Percentiles rank a stretch among this genome's conserved stretches.
These are phyloP conservation scores for Penicillium fimorum DNA, from an alignment of 495 filamentous ascomycete genomes.

Conservation along the genomic window DNA sequence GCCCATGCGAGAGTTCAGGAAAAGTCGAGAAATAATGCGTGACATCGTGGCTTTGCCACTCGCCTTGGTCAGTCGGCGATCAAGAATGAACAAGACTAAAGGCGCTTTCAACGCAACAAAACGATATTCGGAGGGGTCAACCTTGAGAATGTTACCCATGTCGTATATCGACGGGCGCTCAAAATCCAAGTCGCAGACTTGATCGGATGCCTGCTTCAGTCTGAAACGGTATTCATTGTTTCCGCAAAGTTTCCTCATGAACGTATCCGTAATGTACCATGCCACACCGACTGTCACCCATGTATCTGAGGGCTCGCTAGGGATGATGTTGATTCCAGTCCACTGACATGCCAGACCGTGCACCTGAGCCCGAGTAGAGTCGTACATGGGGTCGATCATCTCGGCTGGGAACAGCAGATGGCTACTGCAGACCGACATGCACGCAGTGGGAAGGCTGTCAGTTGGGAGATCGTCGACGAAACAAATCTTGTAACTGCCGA, in stretches of 20 bases:
- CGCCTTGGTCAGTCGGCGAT: slow-evolving; percentile 82
- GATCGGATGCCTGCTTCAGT: slow-evolving; percentile 82
- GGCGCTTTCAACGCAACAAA: slow-evolving; percentile 92
- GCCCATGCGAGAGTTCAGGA: slow-evolving; percentile 77
- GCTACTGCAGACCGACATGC: slow-evolving; percentile 82
- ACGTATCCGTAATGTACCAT: slow-evolving; percentile 89
- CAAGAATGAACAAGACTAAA: slow-evolving; percentile 88
- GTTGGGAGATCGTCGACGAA: slow-evolving; percentile 84
- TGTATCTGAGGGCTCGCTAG: slow-evolving; percentile 72
- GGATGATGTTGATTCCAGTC: slow-evolving; percentile 85
- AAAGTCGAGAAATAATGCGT: slow-evolving; percentile 78
- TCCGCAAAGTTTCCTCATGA: slow-evolving; percentile 83
- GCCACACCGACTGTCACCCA: slow-evolving; percentile 93
- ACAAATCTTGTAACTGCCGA: slow-evolving; percentile 81
- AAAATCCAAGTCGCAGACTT: slow-evolving; percentile 76
- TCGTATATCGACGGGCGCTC: slow-evolving; percentile 78
- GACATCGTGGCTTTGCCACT: slow-evolving; percentile 78
- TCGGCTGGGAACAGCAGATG: slow-evolving; percentile 78
- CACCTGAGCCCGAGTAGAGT: slow-evolving; percentile 71
- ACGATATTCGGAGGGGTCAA: slow-evolving; percentile 80
- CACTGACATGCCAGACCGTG: slow-evolving; percentile 90
- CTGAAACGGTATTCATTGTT: slow-evolving; percentile 93
- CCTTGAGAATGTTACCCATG: slow-evolving; percentile 70
- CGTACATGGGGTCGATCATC: slow-evolving; percentile 78
- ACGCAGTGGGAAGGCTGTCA: slow-evolving; percentile 73